These are phyloP conservation scores for Nymphaea thermarum DNA, from an alignment of 164 flowering plant species.

Conservation along the genomic window DNA sequence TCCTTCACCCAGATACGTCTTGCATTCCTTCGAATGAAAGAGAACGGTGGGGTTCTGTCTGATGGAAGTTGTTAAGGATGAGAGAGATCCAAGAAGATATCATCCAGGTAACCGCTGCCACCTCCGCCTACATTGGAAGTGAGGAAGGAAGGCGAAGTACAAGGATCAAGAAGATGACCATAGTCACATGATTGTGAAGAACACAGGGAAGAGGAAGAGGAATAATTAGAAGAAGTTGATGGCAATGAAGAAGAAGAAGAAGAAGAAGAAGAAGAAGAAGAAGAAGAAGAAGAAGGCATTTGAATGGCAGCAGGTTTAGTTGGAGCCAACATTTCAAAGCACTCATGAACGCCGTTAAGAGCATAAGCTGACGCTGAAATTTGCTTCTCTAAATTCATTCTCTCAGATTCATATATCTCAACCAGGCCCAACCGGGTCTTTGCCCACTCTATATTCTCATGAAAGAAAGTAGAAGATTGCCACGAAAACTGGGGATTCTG, in stretches of 20 bases:
- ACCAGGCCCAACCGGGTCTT: conserved; percentile 25
- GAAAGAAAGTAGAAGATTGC: conserved; percentile 14
- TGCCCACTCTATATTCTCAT: conserved; percentile 20
- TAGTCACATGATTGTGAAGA: neutral
- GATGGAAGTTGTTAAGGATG: no score
- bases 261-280: neutral
- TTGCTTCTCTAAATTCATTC: conserved; percentile 68
- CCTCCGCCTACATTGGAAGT: no score
- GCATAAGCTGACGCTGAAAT: conserved; percentile 66
- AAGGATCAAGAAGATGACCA: no score
- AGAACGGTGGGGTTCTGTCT: no score
- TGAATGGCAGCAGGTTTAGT: neutral
- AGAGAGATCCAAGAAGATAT: no score
- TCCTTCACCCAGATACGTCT: no score
- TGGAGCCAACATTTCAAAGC: conserved; percentile 24
- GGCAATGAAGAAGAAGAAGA: neutral
- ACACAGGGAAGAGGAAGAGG: neutral
- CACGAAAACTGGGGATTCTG: conserved; percentile 18
- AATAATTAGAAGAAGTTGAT: neutral
- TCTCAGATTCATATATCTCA: conserved; percentile 43
- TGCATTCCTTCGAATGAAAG: no score
- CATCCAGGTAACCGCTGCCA: no score
- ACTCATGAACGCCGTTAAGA: conserved; percentile 59
- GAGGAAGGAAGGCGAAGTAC: no score
- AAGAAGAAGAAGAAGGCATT: neutral